phyloP scores from a whole-genome alignment of 2,329 filamentous ascomycete species.

The Aspergillaceae sp. region DNA sequence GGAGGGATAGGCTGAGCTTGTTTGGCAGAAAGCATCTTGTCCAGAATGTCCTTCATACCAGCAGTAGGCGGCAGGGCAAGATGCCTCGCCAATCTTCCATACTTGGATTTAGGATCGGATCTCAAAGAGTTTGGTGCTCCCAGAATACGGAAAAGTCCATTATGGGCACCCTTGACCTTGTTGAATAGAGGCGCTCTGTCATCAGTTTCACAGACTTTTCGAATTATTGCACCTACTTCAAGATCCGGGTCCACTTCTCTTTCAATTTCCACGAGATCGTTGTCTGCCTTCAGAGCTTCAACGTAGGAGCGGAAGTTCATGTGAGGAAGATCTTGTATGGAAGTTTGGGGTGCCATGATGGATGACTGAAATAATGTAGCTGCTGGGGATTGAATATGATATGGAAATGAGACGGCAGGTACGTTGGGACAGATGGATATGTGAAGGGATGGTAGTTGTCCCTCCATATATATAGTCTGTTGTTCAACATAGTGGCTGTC shows the following conservation, averaged over 20 bases:
- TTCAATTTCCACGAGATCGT: conserved; percentile 40
- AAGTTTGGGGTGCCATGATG: too few species aligned
- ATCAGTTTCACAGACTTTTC: conserved; percentile 38
- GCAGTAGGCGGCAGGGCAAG: conserved; percentile 34
- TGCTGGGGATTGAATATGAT: too few species aligned
- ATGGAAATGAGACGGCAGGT: too few species aligned
- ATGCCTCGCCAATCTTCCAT: conserved; percentile 37
- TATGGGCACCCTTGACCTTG: conserved; percentile 40
- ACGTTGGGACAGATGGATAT: too few species aligned
- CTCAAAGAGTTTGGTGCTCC: conserved; percentile 37
- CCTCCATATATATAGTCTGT: too few species aligned
- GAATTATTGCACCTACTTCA: conserved; percentile 41
- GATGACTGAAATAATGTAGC: too few species aligned
- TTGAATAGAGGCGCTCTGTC: conserved; percentile 46
- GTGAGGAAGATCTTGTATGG: too few species aligned
- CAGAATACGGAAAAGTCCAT: conserved; percentile 43
- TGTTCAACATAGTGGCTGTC: too few species aligned
- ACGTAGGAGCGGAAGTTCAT: conserved; percentile 42
- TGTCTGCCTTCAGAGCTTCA: conserved; percentile 34
- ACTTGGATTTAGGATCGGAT: conserved; percentile 22
- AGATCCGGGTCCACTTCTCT: conserved; percentile 35
- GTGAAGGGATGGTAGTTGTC: too few species aligned
- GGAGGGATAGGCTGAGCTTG: conserved; percentile 23
- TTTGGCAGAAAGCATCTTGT: conserved; percentile 36
- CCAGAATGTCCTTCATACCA: conserved; percentile 31